Evolutionary conservation across 495 filamentous ascomycete genomes (phyloP).

Genomic region (Haplographium delicatum): DNA sequence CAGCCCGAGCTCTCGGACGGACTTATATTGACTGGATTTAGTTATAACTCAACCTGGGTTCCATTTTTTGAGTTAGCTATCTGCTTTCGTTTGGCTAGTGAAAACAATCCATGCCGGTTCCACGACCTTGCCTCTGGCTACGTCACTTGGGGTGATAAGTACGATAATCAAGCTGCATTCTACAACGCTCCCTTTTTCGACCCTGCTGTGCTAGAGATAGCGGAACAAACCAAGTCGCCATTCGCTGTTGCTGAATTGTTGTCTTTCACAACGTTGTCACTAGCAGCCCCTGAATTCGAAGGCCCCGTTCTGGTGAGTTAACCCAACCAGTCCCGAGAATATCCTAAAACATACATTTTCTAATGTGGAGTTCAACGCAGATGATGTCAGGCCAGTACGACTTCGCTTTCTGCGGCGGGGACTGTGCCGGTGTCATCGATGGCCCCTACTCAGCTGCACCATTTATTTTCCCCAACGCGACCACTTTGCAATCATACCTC

Average conservation of each 20-base stretch:
- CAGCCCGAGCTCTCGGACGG: constrained; percentile 51
- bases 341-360: too few species aligned
- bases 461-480: too few species aligned
- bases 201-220: constrained; percentile 32
- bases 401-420: too few species aligned
- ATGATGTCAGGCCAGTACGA: too few species aligned
- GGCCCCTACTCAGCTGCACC: too few species aligned
- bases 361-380: too few species aligned
- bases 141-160: constrained; percentile 10
- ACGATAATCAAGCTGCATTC: constrained; percentile 34
- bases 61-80: constrained; percentile 33
- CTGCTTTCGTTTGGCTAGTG: constrained; percentile 42
- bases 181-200: constrained; percentile 45
- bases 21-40: constrained; percentile 54
- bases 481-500: too few species aligned
- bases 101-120: constrained; percentile 37
- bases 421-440: too few species aligned
- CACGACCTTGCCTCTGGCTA: constrained; percentile 31
- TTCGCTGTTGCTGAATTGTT: constrained; percentile 46
- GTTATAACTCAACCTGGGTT: constrained; percentile 36
- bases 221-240: constrained; percentile 43
- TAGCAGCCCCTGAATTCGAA: constrained; percentile 18
- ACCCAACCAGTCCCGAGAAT: too few species aligned
- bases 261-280: constrained; percentile 32
- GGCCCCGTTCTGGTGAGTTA: constrained; percentile 24